Evolutionary conservation across 345 rosid genomes (phyloP).

Genomic region (Hevea brasiliensis): DNA sequence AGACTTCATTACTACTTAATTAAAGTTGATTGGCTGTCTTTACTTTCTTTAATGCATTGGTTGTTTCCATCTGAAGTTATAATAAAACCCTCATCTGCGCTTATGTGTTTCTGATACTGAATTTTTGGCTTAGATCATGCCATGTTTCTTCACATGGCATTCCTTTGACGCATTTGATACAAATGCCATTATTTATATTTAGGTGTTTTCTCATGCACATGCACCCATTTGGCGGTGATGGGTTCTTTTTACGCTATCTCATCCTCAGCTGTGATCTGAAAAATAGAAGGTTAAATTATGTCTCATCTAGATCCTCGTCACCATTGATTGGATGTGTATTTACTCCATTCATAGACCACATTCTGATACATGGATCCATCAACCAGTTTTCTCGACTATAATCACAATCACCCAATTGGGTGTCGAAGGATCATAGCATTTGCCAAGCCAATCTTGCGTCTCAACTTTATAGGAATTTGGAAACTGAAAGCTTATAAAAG

Average conservation of each 20-base stretch:
- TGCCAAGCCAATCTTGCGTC: background rate
- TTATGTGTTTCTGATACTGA: background rate
- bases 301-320: background rate
- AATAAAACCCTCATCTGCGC: too few species aligned
- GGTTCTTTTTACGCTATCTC: background rate
- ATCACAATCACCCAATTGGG: background rate
- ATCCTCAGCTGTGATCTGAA: background rate
- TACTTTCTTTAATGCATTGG: too few species aligned
- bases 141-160: constrained; percentile 15
- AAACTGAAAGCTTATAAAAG: background rate
- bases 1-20: too few species aligned
- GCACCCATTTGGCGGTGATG: constrained; percentile 7
- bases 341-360: too few species aligned
- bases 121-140: background rate
- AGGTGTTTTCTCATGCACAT: background rate
- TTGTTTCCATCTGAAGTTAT: too few species aligned
- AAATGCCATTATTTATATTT: constrained; percentile 2
- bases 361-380: background rate
- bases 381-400: background rate
- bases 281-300: background rate
- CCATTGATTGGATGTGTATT: background rate
- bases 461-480: background rate
- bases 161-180: constrained; percentile 11
- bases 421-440: background rate
- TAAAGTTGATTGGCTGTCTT: too few species aligned